These are phyloP conservation scores for Colletotrichum sojae DNA, from an alignment of 2,329 filamentous ascomycete genomes.

Conservation along the genomic window DNA sequence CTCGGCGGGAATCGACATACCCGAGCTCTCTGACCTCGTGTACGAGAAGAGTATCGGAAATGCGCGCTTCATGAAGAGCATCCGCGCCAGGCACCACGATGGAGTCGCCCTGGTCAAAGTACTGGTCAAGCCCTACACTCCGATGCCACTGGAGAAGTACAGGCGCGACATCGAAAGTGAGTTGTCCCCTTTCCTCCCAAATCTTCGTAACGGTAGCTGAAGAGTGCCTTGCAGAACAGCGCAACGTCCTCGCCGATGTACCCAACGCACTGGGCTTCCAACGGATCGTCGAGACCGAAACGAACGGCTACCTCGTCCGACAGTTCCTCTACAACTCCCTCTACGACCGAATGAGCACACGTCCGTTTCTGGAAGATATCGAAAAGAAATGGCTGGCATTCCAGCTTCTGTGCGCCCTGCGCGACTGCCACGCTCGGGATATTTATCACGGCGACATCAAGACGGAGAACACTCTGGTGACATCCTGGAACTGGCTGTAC, in stretches of 20 bases:
- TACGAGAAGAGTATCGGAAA: constrained; percentile 95
- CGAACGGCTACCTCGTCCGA: constrained; percentile 91
- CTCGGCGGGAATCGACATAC: constrained; percentile 92
- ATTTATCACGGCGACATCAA: constrained; percentile 99
- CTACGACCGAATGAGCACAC: constrained; percentile 96
- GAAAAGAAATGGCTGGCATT: constrained; percentile 99
- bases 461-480: constrained; percentile 96
- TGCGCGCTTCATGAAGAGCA: constrained; percentile 96
- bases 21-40: constrained; percentile 89
- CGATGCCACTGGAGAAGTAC: constrained; percentile 85
- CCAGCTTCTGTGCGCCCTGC: constrained; percentile 90
- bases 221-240: constrained; percentile 72
- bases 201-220: constrained; percentile 11
- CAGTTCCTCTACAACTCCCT: constrained; percentile 97
- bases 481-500: constrained; percentile 99
- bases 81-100: constrained; percentile 90
- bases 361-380: constrained; percentile 96
- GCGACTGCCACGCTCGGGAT: constrained; percentile 90
- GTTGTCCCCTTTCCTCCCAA: neutral
- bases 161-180: constrained; percentile 81
- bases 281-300: constrained; percentile 90
- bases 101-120: constrained; percentile 95
- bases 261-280: constrained; percentile 94
- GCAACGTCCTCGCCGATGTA: constrained; percentile 82
- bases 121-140: constrained; percentile 90